Evolutionary conservation across 1,139 yeast genomes (phyloP).

Genomic region (Debaryomyces udenii): DNA sequence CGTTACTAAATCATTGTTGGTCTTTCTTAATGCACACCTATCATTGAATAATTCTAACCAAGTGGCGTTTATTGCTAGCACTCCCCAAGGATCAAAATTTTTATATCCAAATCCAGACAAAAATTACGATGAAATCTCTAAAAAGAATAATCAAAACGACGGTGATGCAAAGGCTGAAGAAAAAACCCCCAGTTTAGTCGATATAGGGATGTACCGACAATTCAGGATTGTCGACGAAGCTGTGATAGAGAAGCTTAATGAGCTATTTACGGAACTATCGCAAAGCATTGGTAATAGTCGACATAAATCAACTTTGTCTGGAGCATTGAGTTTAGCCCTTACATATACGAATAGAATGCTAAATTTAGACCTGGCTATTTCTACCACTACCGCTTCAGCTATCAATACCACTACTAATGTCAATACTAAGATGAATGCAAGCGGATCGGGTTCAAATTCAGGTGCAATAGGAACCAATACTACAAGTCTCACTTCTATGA

Average conservation of each 20-base stretch:
- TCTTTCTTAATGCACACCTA: slow-evolving; percentile 82
- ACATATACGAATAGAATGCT: slow-evolving; percentile 76
- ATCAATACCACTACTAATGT: slow-evolving; percentile 43
- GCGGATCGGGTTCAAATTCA: slow-evolving; percentile 13
- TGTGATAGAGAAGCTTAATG: slow-evolving; percentile 63
- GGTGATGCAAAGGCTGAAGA: slow-evolving; percentile 6
- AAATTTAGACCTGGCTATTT: slow-evolving; percentile 51
- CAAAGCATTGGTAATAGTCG: slow-evolving; percentile 23
- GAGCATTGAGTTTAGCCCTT: slow-evolving; percentile 78
- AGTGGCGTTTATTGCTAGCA: slow-evolving; percentile 81
- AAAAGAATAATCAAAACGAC: slow-evolving; percentile 9
- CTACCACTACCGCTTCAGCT: slow-evolving; percentile 52
- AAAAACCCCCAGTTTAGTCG: slow-evolving; percentile 24
- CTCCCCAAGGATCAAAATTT: slow-evolving; percentile 69
- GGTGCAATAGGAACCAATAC: slow-evolving; percentile 19
- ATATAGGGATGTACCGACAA: slow-evolving; percentile 74
- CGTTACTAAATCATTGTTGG: slow-evolving; percentile 61
- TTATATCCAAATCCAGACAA: slow-evolving; percentile 62
- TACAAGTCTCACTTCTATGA: slow-evolving; percentile 44
- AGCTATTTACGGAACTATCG: slow-evolving; percentile 40
- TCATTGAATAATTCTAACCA: slow-evolving; percentile 83
- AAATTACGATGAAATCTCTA: slow-evolving; percentile 24
- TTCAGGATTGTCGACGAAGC: slow-evolving; percentile 81
- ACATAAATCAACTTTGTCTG: slow-evolving; percentile 57
- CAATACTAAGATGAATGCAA: slow-evolving; percentile 10